Evolutionary conservation across 192 early-diverging fungal genomes (phyloP), one percentile per base, ranked within the genome.

Genomic region (Umbelopsis ramanniana): DNA sequence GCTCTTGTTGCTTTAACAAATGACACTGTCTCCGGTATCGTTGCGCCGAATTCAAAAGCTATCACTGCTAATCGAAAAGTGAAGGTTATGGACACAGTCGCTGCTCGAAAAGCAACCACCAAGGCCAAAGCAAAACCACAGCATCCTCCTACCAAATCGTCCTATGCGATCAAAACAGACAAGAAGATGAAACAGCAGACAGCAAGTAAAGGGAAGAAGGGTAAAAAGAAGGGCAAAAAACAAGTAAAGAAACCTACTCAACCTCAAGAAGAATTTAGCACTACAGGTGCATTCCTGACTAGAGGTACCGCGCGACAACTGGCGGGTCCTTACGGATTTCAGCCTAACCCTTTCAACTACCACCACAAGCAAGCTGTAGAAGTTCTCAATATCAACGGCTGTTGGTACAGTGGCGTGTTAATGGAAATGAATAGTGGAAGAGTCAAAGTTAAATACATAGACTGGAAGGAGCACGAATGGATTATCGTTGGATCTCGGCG

Each of bases 401-500:
- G 70, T 15, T 89, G 87, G 87, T 84, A 85, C 46, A 71, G 74
- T 26, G 87, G 82, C 22, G 67, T 68, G 0, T 72, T 85, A 69
- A 74, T 80, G 7, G 75, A 76, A 9, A 68, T 84, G 72, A 40
- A 83, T 40, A 52, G 75, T 24, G 73, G 79, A 0, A 83, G 75
- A 71, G 83, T 89, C 29, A 76, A 77, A 38, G 77, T 89, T 12
- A 76, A 77, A 45, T 87, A 82, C 53, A 78, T 76, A 72, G 85
- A 79, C 6, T 85, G 84, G 81, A 77, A 79, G 22, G 67, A 81
- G 7, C 71, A 82, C 69, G 85, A 89, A 69, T 89, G 87, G 87
- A 72, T 89, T 23, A 74, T 76, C 11, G 82, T 83, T 35, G 85
- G 81, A 17, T 87, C 85, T 66, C 67, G 74, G 22, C 72, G 85